Conservation (phyloP, 441 rosid genomes). For the Sinapis alba region DNA sequence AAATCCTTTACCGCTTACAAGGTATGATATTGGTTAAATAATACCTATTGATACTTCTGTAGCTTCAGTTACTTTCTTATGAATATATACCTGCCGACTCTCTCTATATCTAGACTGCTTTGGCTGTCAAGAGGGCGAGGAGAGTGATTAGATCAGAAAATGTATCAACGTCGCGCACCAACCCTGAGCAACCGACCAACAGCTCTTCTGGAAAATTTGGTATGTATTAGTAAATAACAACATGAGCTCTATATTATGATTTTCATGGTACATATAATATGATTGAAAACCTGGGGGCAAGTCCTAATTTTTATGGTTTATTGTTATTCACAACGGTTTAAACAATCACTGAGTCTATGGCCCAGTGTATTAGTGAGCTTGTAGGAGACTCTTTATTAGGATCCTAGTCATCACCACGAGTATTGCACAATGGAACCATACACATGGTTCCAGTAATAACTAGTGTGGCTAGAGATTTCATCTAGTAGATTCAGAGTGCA, state of each 20-base stretch:
- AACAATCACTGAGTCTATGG: no score
- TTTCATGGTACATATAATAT: background rate
- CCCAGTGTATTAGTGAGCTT: no score
- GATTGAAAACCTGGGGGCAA: slow-evolving; percentile 13
- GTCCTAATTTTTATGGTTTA: slow-evolving; percentile 3
- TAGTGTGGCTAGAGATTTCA: background rate
- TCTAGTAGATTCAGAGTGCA: background rate
- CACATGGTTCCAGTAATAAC: background rate
- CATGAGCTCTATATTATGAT: background rate
- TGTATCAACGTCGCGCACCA: slow-evolving; percentile 68
- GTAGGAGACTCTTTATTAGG: background rate
- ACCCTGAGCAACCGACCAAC: slow-evolving; percentile 85
- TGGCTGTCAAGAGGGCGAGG: slow-evolving; percentile 82
- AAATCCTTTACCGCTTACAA: slow-evolving; percentile 90
- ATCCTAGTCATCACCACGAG: background rate
- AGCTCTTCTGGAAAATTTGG: slow-evolving; percentile 77
- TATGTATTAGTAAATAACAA: slow-evolving; percentile 42
- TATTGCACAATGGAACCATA: background rate
- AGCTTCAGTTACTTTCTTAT: background rate
- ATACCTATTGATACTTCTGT: background rate
- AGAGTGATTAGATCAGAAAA: slow-evolving; percentile 77
- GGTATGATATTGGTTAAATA: slow-evolving; percentile 48
- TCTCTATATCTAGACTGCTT: slow-evolving; percentile 61
- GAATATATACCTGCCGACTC: background rate
- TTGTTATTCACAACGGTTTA: background rate